A percentile compares a stretch with the other conserved stretches of the same genome.
Conservation (phyloP, 2,329 filamentous ascomycete species). For the Rasamsonia emersonii region DNA sequence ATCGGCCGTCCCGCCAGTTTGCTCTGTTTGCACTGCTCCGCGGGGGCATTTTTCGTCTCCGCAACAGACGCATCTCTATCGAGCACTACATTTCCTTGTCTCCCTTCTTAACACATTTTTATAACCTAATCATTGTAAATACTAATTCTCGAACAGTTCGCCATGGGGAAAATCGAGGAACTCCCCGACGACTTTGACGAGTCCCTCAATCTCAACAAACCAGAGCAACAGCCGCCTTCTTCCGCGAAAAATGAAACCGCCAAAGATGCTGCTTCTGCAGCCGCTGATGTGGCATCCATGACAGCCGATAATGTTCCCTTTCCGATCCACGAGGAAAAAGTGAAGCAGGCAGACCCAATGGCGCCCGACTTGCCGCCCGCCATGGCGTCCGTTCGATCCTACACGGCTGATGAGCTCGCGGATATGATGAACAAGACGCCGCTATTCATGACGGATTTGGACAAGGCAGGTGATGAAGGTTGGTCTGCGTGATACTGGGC, state of each 20-base stretch:
- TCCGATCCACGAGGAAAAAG: conserved; percentile 28
- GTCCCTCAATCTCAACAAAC: conserved; percentile 34
- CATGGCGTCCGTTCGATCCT: conserved; percentile 49
- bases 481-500: too few species aligned
- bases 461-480: conserved; percentile 50
- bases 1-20: too few species aligned
- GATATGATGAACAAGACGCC: conserved; percentile 63
- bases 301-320: conserved; percentile 26
- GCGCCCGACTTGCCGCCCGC: conserved; percentile 47
- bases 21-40: too few species aligned
- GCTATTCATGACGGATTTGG: conserved; percentile 92
- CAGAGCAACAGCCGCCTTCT: conserved; percentile 14
- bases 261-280: conserved; percentile 3
- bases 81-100: too few species aligned
- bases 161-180: conserved; percentile 46
- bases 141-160: too few species aligned
- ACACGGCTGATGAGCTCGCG: conserved; percentile 52
- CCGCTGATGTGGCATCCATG: conserved; percentile 2
- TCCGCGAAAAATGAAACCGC: conserved; percentile 3
- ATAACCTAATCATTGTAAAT: too few species aligned
- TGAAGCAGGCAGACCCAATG: conserved; percentile 22
- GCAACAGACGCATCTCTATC: too few species aligned
- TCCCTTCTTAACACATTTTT: too few species aligned
- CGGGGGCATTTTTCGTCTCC: too few species aligned
- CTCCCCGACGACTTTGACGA: conserved; percentile 44